Percentiles rank a stretch among this genome's conserved stretches.
Conservation (phyloP, 352 stramenopile species). For the Phytopythium sindhum region DNA sequence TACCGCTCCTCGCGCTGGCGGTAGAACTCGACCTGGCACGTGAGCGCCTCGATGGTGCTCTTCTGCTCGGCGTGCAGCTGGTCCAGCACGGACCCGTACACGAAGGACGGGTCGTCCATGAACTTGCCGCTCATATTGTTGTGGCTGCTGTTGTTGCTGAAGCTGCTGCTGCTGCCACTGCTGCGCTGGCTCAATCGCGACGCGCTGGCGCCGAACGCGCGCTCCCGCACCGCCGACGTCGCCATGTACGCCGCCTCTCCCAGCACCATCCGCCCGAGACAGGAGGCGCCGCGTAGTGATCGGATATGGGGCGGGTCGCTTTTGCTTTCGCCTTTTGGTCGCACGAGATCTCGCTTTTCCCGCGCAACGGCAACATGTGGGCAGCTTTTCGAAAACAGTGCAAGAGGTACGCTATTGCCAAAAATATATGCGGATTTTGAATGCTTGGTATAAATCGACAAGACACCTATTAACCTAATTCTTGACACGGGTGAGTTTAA, state of each 20-base stretch:
- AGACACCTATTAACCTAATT: neutral
- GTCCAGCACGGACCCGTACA: constrained; percentile 55
- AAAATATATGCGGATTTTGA: neutral
- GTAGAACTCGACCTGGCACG: constrained; percentile 77
- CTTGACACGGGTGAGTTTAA: neutral
- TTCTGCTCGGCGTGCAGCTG: constrained; percentile 79
- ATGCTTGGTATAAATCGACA: neutral
- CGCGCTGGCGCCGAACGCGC: neutral
- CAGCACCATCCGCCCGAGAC: constrained; percentile 1
- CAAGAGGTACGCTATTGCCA: neutral
- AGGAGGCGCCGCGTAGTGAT: neutral
- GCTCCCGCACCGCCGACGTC: neutral
- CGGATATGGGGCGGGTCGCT: neutral
- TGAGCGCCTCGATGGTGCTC: constrained; percentile 77
- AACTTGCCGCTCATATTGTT: constrained; percentile 21
- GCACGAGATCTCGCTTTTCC: constrained; percentile 1
- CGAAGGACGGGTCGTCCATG: constrained; percentile 34
- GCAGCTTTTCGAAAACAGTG: neutral
- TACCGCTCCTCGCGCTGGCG: constrained; percentile 67
- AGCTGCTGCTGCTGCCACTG: constrained; percentile 16
- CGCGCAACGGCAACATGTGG: neutral
- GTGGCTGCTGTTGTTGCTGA: constrained; percentile 14
- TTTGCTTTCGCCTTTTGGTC: neutral
- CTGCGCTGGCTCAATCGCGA: constrained; percentile 8
- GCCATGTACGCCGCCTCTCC: neutral